Conservation (phyloP, 2,329 filamentous ascomycete species). For the Myriosclerotinia scirpicola region DNA sequence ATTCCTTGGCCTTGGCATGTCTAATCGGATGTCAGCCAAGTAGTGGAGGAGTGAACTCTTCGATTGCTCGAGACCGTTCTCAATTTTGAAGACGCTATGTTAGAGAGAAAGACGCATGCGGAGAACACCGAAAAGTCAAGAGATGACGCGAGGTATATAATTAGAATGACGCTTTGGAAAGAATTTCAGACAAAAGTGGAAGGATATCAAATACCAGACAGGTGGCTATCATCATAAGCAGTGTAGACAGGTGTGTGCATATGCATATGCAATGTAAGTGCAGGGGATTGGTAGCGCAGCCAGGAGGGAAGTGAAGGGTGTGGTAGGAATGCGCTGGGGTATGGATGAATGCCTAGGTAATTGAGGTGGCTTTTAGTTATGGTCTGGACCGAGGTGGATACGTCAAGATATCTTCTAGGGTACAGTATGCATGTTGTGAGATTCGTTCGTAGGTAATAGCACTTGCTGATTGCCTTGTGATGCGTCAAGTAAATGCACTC, state of each 20-base stretch:
- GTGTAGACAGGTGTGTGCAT: background rate
- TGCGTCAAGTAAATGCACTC: background rate
- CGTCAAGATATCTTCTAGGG: background rate
- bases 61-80: background rate
- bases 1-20: background rate
- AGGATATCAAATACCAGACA: background rate
- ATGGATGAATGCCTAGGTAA: background rate
- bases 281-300: conserved; percentile 7
- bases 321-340: background rate
- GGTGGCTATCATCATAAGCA: conserved; percentile 4
- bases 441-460: background rate
- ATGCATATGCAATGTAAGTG: conserved; percentile 16
- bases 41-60: background rate
- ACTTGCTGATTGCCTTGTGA: background rate
- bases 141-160: background rate
- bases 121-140: background rate
- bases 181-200: background rate
- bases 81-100: background rate
- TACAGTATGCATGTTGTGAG: background rate
- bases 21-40: conserved; percentile 12
- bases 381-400: conserved; percentile 10
- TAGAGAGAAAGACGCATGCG: background rate
- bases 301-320: background rate
- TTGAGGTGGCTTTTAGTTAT: conserved; percentile 5
- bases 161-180: background rate